Conservation (phyloP, 768 basidiomycete genomes). For the Postia placenta region DNA sequence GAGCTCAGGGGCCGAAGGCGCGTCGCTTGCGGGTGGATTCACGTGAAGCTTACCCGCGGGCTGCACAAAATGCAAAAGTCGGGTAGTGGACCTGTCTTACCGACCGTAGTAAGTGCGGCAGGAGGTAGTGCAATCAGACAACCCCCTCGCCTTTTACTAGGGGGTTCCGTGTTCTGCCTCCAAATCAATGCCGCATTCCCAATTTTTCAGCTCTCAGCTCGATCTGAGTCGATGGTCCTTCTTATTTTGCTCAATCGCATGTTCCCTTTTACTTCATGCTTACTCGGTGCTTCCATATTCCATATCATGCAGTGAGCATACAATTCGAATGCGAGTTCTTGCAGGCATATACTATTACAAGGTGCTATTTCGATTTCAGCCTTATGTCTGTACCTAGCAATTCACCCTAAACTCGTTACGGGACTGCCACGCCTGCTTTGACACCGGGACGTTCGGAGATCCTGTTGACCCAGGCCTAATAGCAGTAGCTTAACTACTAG, state of each 20-base stretch:
- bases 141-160: conserved; percentile 69
- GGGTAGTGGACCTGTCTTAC: background rate
- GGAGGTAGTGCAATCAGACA: conserved; percentile 52
- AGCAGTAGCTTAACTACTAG: background rate
- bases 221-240: conserved; percentile 18
- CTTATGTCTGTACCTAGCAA: too few relatives aligned
- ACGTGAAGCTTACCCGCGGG: conserved; percentile 25
- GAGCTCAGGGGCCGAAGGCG: background rate
- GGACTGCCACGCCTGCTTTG: conserved; percentile 13
- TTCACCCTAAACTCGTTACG: conserved; percentile 2
- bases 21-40: background rate
- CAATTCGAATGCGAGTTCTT: background rate
- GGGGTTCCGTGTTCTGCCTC: conserved; percentile 56
- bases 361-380: too few relatives aligned
- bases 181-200: conserved; percentile 39
- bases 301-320: background rate
- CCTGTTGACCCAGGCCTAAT: conserved; percentile 38
- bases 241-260: conserved; percentile 1
- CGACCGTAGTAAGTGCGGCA: conserved; percentile 28
- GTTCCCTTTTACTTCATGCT: background rate
- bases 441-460: conserved; percentile 10
- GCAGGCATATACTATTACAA: background rate
- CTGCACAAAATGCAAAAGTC: conserved; percentile 36
- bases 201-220: conserved; percentile 52
- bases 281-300: background rate